Percentiles rank a stretch among this genome's conserved stretches.
Evolutionary conservation across 73 alveolate species (phyloP).

Genomic region (Tetrahymena borealis): DNA sequence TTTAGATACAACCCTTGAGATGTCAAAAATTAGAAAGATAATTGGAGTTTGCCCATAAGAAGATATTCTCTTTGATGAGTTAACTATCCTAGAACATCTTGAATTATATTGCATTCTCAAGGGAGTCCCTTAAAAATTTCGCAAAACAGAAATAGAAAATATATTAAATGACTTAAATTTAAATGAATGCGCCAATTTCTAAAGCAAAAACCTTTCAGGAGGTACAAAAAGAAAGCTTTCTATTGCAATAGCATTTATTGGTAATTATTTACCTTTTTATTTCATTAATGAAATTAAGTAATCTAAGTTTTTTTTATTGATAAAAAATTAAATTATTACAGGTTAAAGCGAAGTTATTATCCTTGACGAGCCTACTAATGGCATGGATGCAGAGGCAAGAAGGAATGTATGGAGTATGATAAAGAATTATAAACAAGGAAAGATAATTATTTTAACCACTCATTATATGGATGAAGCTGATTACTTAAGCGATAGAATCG

Average conservation of each 20-base stretch:
- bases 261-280: no score
- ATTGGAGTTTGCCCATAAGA: conserved; percentile 96
- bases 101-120: conserved; percentile 78
- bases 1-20: conserved; percentile 25
- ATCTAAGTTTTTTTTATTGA: no score
- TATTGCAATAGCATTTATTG: conserved; percentile 93
- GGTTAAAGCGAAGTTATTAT: conserved; percentile 77
- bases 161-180: conserved; percentile 72
- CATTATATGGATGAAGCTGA: conserved; percentile 99
- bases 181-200: conserved; percentile 51
- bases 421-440: conserved; percentile 74
- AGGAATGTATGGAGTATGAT: conserved; percentile 95
- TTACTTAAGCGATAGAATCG: conserved; percentile 96
- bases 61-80: conserved; percentile 80
- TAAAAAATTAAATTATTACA: no score
- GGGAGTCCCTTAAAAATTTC: conserved; percentile 61
- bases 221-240: conserved; percentile 94
- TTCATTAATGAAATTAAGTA: no score
- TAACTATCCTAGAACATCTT: conserved; percentile 88
- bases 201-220: conserved; percentile 88
- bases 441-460: conserved; percentile 91
- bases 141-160: conserved; percentile 64
- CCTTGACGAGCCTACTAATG: conserved; percentile 97
- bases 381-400: conserved; percentile 94
- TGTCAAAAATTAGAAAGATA: conserved; percentile 56